Conservation (phyloP, 169 alveolate species). For the Hammondia hammondi region DNA sequence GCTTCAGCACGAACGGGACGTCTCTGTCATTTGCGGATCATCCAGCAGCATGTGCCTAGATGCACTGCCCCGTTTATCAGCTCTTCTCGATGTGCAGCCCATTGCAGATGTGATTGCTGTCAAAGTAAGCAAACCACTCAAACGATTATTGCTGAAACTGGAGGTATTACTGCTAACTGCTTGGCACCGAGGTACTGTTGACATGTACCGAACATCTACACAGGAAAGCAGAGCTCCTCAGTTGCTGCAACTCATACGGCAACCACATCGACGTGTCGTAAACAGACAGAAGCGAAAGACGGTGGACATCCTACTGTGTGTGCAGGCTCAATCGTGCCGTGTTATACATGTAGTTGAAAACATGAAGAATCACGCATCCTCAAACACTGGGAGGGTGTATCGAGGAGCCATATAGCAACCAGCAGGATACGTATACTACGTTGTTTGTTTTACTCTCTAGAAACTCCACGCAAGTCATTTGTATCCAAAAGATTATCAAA, state of each 20-base stretch:
- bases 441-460: too few relatives aligned
- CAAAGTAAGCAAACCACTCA: not conserved
- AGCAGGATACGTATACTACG: too few relatives aligned
- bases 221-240: not conserved
- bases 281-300: not conserved
- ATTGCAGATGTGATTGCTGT: not conserved
- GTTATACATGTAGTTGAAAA: too few relatives aligned
- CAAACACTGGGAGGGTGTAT: too few relatives aligned
- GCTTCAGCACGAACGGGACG: conserved; percentile 5
- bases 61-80: not conserved
- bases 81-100: conserved; percentile 1
- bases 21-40: not conserved
- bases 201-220: not conserved
- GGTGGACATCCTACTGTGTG: too few relatives aligned
- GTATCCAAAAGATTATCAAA: too few relatives aligned
- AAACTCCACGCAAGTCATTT: too few relatives aligned
- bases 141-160: not conserved
- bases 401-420: too few relatives aligned
- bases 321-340: too few relatives aligned
- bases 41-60: not conserved
- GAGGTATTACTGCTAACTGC: not conserved
- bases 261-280: not conserved
- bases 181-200: not conserved
- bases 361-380: too few relatives aligned
- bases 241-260: not conserved